These are phyloP conservation scores for Solanum chaucha DNA, from an alignment of 257 asterid species.

Conservation along the genomic window DNA sequence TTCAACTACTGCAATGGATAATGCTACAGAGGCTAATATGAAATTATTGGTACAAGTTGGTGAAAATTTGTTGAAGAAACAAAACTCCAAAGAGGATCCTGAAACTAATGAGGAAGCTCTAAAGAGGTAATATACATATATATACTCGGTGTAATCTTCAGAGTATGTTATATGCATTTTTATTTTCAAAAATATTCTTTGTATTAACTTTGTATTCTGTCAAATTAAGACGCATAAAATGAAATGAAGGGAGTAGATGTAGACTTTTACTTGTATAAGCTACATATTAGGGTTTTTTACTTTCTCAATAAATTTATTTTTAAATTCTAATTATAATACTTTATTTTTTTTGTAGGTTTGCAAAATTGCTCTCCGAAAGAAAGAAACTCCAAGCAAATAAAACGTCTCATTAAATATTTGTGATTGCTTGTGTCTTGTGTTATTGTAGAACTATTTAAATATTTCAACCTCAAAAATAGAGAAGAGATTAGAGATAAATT, in stretches of 20 bases:
- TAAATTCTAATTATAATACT: background rate
- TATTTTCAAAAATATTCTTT: no score
- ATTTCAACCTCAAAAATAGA: background rate
- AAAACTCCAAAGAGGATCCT: background rate
- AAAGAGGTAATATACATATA: background rate
- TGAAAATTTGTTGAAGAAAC: background rate
- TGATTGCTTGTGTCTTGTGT: background rate
- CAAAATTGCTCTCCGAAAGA: conserved; percentile 38
- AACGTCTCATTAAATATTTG: background rate
- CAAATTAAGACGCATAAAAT: no score
- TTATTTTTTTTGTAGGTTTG: conserved; percentile 27
- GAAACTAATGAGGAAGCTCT: conserved; percentile 11
- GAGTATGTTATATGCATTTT: no score
- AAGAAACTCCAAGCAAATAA: background rate
- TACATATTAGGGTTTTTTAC: background rate
- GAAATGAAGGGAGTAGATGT: no score
- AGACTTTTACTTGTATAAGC: background rate
- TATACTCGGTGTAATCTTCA: no score
- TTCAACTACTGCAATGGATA: no score
- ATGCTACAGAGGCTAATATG: no score
- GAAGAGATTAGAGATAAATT: background rate
- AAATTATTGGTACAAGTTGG: no score
- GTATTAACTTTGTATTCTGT: no score
- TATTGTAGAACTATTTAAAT: background rate
- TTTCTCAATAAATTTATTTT: background rate